phyloP scores from a whole-genome alignment of 257 asterid species.

The Solanum pennellii region DNA sequence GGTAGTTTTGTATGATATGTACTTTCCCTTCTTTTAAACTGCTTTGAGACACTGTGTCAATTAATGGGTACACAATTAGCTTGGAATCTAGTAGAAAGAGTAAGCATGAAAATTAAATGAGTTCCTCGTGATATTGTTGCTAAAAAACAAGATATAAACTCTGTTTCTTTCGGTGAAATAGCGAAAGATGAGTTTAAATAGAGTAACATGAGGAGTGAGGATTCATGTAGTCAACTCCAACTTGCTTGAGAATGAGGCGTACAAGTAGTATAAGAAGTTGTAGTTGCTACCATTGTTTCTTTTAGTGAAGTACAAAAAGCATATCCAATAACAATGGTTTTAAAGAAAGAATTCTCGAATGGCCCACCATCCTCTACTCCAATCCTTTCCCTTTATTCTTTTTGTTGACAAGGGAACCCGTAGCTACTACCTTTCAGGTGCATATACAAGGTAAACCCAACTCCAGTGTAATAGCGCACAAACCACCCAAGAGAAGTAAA shows the following conservation, averaged over 20 bases:
- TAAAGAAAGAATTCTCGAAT: background rate
- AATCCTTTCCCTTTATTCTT: background rate
- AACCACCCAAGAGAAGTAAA: background rate
- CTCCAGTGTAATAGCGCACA: background rate
- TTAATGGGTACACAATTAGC: background rate
- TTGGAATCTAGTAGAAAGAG: background rate
- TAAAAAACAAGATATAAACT: background rate
- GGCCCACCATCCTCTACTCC: background rate
- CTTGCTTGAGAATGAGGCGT: background rate
- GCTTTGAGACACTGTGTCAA: background rate
- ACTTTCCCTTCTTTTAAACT: background rate
- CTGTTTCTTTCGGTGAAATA: background rate
- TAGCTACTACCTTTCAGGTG: background rate
- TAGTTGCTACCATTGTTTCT: background rate
- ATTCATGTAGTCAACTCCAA: background rate
- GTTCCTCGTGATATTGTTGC: background rate
- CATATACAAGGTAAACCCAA: background rate
- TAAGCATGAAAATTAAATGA: background rate
- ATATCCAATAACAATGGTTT: background rate
- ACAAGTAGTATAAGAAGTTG: background rate
- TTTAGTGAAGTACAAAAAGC: background rate
- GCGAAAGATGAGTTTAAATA: background rate
- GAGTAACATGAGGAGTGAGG: background rate
- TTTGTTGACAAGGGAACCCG: background rate
- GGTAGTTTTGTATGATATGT: conserved; percentile 23